Base-by-base conservation (phyloP, 495 filamentous ascomycete species). In the Daldinia concentrica region DNA sequence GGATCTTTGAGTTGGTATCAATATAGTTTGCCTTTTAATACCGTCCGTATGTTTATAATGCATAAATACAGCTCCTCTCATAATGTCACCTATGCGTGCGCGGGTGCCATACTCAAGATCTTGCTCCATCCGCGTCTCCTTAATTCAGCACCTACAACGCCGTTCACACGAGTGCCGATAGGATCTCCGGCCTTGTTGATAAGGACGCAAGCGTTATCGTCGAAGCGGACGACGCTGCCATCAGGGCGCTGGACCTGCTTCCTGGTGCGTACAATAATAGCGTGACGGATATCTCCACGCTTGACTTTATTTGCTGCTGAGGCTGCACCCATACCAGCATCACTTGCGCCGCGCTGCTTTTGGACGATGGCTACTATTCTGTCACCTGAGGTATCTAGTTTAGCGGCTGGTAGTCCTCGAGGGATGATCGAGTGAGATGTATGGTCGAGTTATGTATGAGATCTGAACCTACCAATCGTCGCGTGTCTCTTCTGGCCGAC, bases 101-200 rank as follows among this genome's bases (percentile, higher is more conserved):
- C 92, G 9, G 95, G 93, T 30, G 95, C 95, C 86, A 99, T 85
- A 66, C 93, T 97, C 79, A 99, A 83, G 73, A 99, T 98, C 87
- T 97, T 98, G 57, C 93, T 95, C 94, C 96, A 98, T 79, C 95
- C 89, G 82, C 91, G 94, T 67, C 90, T 88, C 71, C 92, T 87
- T 76, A 99, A 79, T 81, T 99, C 95, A 50, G 89, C 85, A 17
- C 93, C 95, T 32, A 97, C 93, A 50, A 97, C 87, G 65, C 93
- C 91, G 80, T 91, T 98, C 83, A 99, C 87, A 78, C 95, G 89
- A 4, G 92, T 93, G 58, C 95, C 95, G 72, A 99, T 90, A 7
- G 95, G 96, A 78, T 99, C 95, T 4, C 96, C 96, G 6, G 92
- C 86, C 86, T 99, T 99, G 81, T 96, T 98, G 79, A 99, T 91